Evolutionary conservation across 2,329 filamentous ascomycete genomes (phyloP).

Genomic region (Fusarium annulatum): DNA sequence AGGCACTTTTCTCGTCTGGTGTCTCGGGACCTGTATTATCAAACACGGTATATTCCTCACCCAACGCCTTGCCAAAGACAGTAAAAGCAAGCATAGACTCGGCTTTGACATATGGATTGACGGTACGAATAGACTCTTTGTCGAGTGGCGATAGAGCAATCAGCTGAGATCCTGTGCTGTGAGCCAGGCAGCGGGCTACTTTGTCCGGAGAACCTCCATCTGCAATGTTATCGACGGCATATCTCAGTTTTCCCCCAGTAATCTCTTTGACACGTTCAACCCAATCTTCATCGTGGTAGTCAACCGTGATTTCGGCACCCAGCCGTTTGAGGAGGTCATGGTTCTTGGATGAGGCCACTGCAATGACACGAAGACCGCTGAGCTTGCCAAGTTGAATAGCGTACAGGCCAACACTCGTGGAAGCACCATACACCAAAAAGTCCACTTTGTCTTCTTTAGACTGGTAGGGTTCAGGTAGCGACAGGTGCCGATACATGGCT

Average conservation of each 20-base stretch:
- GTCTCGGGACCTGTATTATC: not conserved
- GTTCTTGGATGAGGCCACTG: constrained; percentile 5
- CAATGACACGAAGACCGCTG: not conserved
- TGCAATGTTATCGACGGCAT: constrained; percentile 8
- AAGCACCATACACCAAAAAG: constrained; percentile 8
- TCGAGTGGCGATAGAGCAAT: not conserved
- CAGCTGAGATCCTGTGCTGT: not conserved
- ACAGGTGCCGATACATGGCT: not conserved
- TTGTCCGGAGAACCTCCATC: not conserved
- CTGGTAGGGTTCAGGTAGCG: not conserved
- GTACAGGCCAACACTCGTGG: constrained; percentile 11
- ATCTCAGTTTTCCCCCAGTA: not conserved
- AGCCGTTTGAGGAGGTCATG: not conserved
- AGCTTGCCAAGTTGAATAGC: constrained; percentile 11
- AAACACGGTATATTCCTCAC: not conserved
- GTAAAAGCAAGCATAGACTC: constrained; percentile 6
- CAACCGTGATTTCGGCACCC: not conserved
- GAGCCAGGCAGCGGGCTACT: not conserved
- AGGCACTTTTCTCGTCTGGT: not conserved
- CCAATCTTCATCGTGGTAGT: constrained; percentile 7
- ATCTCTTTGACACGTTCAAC: not conserved
- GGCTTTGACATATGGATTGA: not conserved
- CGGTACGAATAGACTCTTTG: not conserved
- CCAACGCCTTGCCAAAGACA: constrained; percentile 4
- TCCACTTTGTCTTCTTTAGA: fast-evolving